phyloP scores from a whole-genome alignment of 768 basidiomycete genomes.

The Pseudohyphozyma bogoriensis region DNA sequence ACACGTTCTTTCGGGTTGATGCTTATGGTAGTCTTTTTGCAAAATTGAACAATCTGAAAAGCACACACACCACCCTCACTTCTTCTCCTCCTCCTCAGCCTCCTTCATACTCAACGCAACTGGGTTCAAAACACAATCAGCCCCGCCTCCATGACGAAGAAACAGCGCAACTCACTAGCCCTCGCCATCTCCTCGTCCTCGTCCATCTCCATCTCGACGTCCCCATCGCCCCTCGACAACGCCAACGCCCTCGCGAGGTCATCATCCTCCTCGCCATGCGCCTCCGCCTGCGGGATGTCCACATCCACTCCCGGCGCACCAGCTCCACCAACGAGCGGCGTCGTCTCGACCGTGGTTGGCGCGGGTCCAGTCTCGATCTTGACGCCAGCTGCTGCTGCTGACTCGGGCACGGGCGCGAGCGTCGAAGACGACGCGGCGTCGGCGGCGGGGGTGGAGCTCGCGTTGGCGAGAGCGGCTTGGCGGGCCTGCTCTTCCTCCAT shows the following conservation, averaged over 20 bases:
- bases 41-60: no score
- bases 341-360: conserved; percentile 11
- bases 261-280: conserved; percentile 66
- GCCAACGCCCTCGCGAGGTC: conserved; percentile 66
- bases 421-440: conserved; percentile 36
- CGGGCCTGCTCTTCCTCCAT: conserved; percentile 89
- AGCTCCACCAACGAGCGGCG: conserved; percentile 19
- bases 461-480: no score
- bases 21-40: not conserved
- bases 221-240: conserved; percentile 40
- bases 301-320: conserved; percentile 21
- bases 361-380: conserved; percentile 24
- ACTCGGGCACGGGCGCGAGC: conserved; percentile 39
- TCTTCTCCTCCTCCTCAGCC: conserved; percentile 45
- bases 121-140: not conserved
- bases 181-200: conserved; percentile 74
- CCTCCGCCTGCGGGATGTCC: conserved; percentile 23
- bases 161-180: conserved; percentile 54
- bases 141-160: no score
- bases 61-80: no score
- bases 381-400: conserved; percentile 28
- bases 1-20: not conserved
- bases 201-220: conserved; percentile 47
- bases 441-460: no score
- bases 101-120: conserved; percentile 44